Base-by-base conservation (phyloP, 768 basidiomycete genomes). In the Gelatoporia subvermispora region DNA sequence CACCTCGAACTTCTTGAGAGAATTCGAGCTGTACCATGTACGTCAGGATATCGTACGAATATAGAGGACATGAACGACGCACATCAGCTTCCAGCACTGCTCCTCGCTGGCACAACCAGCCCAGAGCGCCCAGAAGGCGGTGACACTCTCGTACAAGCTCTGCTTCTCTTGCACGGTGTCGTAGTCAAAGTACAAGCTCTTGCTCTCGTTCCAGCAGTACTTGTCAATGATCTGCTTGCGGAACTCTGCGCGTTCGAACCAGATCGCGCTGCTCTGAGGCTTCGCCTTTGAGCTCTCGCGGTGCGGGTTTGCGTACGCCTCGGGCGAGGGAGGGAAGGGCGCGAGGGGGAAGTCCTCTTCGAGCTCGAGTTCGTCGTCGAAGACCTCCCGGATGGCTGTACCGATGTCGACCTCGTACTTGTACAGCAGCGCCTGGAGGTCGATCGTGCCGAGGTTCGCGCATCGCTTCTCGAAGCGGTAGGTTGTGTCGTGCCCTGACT, bases 331-430 rank as follows among this genome's bases (percentile, higher is more conserved):
- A 55, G 95, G 95, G 82, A 94, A 98, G 1, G 95, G 90, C 10
- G 90, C 80, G 41, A 99, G 73, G 2, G 81, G 73, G 65, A 97
- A 99, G 50, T 94, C 91, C 58, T 97, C 92, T 45, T 93, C 92
- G 46, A 99, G 68, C 45, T 94, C 88, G 45, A 99, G 72, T 65
- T 89, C 81, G 63, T 94, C 93, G 59, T 88, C 89, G 59, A 98
- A 98, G 51, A 96, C 85, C 64, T 96, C 93, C 49, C 85, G 81
- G 62, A 99, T 97, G 21, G 93, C 93, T 9, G 92, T 94, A n/a
- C 92, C 96, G 52, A 99, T 98, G 63, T 99, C 95, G 51, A 93
- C 79, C 67, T 99, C 95, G 59, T 97, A 98, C 76, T 99, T 99
- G 81, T 95, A 99, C 40, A 99, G 72, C 62, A 99, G 74, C 41